Evolutionary conservation across 148 eudicot species (phyloP).

Genomic region (Rhododendron molle): DNA sequence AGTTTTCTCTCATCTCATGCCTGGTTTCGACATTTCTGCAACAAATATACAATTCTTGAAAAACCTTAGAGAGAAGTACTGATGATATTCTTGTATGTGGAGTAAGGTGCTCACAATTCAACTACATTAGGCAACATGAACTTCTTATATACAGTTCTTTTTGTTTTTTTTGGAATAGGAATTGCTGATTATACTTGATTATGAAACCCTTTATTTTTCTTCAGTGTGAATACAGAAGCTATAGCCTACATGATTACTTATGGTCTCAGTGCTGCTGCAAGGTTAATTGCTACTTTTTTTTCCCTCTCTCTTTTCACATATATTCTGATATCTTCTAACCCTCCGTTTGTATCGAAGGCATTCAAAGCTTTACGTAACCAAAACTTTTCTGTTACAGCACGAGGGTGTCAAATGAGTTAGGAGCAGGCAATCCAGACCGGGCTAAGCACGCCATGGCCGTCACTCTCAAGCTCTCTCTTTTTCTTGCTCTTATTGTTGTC

Average conservation of each 20-base stretch:
- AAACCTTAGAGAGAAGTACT: neutral
- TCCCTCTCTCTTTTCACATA: neutral
- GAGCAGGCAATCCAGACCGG: slow-evolving; percentile 49
- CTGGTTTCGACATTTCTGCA: neutral
- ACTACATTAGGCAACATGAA: neutral
- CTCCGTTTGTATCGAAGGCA: neutral
- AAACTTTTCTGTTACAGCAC: slow-evolving; percentile 42
- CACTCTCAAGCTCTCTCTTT: slow-evolving; percentile 58
- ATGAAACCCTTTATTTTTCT: too few relatives aligned
- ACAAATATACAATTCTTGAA: neutral
- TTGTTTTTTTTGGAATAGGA: neutral
- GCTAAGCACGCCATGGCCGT: slow-evolving; percentile 72
- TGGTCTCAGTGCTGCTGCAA: slow-evolving; percentile 83
- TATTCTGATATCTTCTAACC: neutral
- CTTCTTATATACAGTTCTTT: neutral
- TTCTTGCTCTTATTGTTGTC: slow-evolving; percentile 42
- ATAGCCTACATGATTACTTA: slow-evolving; percentile 69
- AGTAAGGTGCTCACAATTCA: neutral
- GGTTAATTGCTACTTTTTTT: slow-evolving; percentile 27
- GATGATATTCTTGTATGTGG: neutral
- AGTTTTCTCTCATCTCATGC: neutral
- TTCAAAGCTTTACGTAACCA: neutral
- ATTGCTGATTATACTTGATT: too few relatives aligned
- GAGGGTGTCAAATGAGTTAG: slow-evolving; percentile 89
- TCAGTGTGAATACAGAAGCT: slow-evolving; percentile 79